Percentiles rank a stretch among this genome's conserved stretches.
These are phyloP conservation scores for Neurospora sp. DNA, from an alignment of 495 filamentous ascomycete genomes.

Conservation along the genomic window DNA sequence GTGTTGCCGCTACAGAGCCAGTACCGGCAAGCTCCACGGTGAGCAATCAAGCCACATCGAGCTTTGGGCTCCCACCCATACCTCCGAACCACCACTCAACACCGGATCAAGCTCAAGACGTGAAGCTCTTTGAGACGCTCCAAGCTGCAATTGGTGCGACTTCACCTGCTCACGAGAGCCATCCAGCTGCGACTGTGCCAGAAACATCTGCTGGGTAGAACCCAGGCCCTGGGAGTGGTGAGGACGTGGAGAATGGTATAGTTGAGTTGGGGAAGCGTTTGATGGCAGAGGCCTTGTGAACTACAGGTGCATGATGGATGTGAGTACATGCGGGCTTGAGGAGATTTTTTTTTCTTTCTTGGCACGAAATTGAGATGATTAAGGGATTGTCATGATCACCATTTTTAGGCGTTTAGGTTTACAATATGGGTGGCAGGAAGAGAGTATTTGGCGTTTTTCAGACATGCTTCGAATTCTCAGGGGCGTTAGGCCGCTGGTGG, in stretches of 20 bases:
- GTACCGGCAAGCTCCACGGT: background rate
- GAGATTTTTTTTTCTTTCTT: background rate
- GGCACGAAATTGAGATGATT: background rate
- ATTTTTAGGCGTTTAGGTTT: background rate
- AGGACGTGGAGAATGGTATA: background rate
- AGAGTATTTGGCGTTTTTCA: background rate
- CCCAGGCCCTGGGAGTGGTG: background rate
- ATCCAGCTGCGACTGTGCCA: background rate
- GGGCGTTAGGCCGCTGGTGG: background rate
- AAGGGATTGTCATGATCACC: background rate
- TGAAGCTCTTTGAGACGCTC: slow-evolving; percentile 13
- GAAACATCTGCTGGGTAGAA: background rate
- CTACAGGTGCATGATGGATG: background rate
- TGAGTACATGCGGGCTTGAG: background rate
- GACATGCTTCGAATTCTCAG: background rate
- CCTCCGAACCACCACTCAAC: slow-evolving; percentile 19
- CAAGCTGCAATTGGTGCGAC: slow-evolving; percentile 14
- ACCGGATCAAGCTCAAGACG: slow-evolving; percentile 17
- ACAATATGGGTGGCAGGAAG: background rate
- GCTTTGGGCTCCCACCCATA: slow-evolving; percentile 8
- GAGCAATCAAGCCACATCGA: background rate
- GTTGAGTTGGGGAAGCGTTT: background rate
- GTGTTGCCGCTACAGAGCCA: background rate
- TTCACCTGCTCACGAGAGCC: background rate
- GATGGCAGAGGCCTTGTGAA: background rate